Evolutionary conservation across 495 filamentous ascomycete genomes (phyloP).

Genomic region (Rostrohypoxylon terebratum): DNA sequence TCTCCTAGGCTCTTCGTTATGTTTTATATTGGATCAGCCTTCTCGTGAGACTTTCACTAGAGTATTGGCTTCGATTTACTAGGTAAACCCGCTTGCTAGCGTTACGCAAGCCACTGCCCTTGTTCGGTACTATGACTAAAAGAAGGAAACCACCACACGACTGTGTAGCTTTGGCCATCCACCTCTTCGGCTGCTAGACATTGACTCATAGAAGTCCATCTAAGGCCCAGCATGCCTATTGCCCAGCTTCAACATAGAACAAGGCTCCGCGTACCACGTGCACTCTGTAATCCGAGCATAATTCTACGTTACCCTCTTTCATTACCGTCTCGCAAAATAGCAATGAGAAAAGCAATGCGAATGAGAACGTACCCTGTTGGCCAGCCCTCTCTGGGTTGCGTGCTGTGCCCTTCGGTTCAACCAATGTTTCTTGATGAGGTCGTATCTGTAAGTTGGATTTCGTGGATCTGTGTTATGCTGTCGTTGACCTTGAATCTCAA

Average conservation of each 20-base stretch:
- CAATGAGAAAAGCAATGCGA: neutral
- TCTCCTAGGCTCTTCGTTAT: neutral
- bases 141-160: no score
- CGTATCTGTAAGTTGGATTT: neutral
- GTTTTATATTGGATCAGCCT: neutral
- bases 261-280: neutral
- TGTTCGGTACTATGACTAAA: neutral
- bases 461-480: neutral
- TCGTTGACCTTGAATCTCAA: neutral
- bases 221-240: neutral
- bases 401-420: neutral
- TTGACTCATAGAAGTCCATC: neutral
- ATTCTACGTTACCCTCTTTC: neutral
- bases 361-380: neutral
- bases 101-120: neutral
- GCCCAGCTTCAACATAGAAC: neutral
- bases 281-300: neutral
- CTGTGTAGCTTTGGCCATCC: neutral
- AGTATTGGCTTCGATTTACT: neutral
- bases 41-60: neutral
- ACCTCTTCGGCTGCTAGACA: neutral
- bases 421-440: neutral
- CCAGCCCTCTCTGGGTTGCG: neutral
- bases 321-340: neutral
- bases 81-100: neutral